A percentile compares a stretch with the other conserved stretches of the same genome.
phyloP scores from a whole-genome alignment of 2,329 filamentous ascomycete genomes.

The Helicocarpus griseus region DNA sequence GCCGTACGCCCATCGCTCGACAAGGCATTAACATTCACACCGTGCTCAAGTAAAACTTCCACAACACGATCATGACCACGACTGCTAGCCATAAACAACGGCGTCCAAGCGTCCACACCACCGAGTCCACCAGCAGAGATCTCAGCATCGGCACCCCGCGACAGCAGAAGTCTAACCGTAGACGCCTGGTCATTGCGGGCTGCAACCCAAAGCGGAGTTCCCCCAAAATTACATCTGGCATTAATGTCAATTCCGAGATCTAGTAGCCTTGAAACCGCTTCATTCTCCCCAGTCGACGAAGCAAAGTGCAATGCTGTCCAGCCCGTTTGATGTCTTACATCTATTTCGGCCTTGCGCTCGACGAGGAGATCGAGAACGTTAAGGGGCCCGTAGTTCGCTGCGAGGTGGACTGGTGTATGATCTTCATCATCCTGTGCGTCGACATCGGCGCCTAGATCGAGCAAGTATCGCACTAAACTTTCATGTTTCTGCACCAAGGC shows the following conservation, averaged over 20 bases:
- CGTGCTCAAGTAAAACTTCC: background rate
- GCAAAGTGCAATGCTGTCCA: slow-evolving; percentile 1
- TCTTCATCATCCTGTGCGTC: background rate
- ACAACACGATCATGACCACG: background rate
- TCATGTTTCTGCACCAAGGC: background rate
- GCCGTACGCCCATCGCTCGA: background rate
- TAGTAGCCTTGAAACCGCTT: background rate
- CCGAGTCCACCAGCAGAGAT: background rate
- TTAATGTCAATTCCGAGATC: background rate
- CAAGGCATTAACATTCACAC: background rate
- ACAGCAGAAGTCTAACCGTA: background rate
- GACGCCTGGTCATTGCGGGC: too few relatives aligned
- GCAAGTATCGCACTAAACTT: background rate
- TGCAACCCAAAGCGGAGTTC: background rate
- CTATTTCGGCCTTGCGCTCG: background rate
- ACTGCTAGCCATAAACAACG: background rate
- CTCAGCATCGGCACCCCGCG: background rate
- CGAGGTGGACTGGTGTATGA: background rate
- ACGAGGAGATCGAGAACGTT: background rate
- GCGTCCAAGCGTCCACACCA: background rate
- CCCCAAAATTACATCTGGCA: background rate
- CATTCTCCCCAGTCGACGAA: background rate
- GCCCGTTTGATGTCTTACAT: background rate
- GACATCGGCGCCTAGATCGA: background rate
- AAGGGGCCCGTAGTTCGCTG: background rate